These are phyloP conservation scores for Aureobasidium musti DNA, from an alignment of 2,329 filamentous ascomycete species.

Conservation along the genomic window DNA sequence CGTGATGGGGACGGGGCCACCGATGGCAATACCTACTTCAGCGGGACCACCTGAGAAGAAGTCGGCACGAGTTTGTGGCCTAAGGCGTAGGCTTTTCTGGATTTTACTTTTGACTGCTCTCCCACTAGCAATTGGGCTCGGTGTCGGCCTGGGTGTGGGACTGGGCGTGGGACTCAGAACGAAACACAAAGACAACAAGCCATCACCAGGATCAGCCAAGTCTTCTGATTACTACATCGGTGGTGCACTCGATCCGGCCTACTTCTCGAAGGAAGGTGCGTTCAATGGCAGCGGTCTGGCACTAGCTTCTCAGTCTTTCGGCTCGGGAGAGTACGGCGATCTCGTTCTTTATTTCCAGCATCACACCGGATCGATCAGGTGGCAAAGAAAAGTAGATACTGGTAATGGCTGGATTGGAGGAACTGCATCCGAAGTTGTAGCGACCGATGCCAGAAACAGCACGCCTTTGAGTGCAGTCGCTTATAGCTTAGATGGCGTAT, in stretches of 20 bases:
- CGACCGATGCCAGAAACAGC: conserved; percentile 49
- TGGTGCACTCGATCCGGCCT: conserved; percentile 44
- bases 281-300: conserved; percentile 54
- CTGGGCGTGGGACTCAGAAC: conserved; percentile 44
- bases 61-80: conserved; percentile 33
- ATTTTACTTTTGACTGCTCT: conserved; percentile 35
- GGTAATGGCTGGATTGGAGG: conserved; percentile 46
- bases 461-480: conserved; percentile 48
- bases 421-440: conserved; percentile 44
- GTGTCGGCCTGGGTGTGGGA: conserved; percentile 43
- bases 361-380: conserved; percentile 47
- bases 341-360: conserved; percentile 52
- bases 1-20: conserved; percentile 27
- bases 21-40: not conserved
- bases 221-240: conserved; percentile 41
- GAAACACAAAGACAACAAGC: conserved; percentile 35
- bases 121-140: conserved; percentile 41
- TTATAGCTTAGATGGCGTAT: conserved; percentile 43
- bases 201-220: conserved; percentile 21
- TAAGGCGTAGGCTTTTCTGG: conserved; percentile 33
- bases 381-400: conserved; percentile 41
- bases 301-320: conserved; percentile 48
- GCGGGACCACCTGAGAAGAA: conserved; percentile 27
- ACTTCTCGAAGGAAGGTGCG: conserved; percentile 46
- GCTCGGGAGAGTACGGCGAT: conserved; percentile 36